These are phyloP conservation scores for Backusella tuberculispora DNA, from an alignment of 192 early-diverging fungal genomes.

Conservation along the genomic window DNA sequence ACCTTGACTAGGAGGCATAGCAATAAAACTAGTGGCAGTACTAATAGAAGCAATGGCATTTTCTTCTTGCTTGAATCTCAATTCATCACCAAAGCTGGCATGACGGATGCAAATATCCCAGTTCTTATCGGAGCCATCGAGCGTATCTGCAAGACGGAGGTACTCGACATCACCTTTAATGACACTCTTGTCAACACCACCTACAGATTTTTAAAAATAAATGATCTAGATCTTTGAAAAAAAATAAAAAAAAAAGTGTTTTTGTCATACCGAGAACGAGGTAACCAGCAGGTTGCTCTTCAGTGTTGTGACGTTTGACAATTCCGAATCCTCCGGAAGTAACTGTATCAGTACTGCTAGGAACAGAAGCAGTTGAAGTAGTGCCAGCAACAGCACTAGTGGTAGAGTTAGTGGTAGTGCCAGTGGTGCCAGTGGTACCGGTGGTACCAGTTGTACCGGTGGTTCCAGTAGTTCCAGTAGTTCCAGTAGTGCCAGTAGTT, in stretches of 20 bases:
- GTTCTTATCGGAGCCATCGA: conserved; percentile 24
- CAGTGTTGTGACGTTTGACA: conserved; percentile 6
- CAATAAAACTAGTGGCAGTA: conserved; percentile 36
- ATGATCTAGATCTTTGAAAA: not conserved
- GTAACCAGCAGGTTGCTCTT: conserved; percentile 32
- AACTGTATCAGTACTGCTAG: conserved; percentile 4
- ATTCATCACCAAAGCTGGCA: conserved; percentile 29
- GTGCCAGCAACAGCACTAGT: not conserved
- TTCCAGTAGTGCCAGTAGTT: not conserved
- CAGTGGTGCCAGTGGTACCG: not conserved
- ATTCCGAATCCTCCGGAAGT: conserved; percentile 22
- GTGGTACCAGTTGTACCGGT: not conserved
- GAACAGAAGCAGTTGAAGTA: not conserved
- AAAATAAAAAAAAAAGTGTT: no score
- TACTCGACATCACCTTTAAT: conserved; percentile 32
- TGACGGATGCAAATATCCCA: conserved; percentile 41
- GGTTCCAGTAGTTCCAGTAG: not conserved
- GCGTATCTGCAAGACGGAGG: conserved; percentile 17
- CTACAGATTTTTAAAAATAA: not conserved
- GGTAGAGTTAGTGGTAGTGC: not conserved
- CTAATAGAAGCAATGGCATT: conserved; percentile 42
- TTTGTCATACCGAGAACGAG: conserved; percentile 28
- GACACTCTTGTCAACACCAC: conserved; percentile 39
- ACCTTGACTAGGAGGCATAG: conserved; percentile 34
- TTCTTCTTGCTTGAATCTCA: conserved; percentile 27